Evolutionary conservation across 2,329 filamentous ascomycete species (phyloP), one percentile per base, ranked within the genome.

Genomic region (Botrytis paeoniae): DNA sequence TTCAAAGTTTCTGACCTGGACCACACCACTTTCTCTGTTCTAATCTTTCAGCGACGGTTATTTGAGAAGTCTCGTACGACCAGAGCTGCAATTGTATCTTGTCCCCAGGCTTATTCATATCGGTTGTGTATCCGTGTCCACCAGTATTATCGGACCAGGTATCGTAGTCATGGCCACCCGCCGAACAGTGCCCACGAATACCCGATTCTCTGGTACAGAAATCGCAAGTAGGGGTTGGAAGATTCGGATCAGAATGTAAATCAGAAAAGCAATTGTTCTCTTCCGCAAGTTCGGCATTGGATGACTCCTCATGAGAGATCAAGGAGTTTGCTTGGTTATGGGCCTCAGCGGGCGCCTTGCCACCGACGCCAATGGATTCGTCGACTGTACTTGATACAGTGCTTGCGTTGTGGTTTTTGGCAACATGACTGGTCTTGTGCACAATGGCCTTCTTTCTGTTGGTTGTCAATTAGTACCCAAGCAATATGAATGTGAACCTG

Each of bases 1-100:
- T 66, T 66, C 45, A 66, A 32, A 66, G 22, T 5, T 51, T 66
- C 20, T 37, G 63, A 25, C 43, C 43, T 4, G 32, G 43, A 51
- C 16, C 45, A 32, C 32, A 66, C 70, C 70, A 66, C n/a, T 71
- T 71, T 54, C 45, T 71, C 45, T 66, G 62, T 45, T 71, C 70
- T 25, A 59, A 16, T 54, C 39, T 71, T 25, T 66, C 70, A 43
- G 61, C 70, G 25, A 71, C 20, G 9, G 48, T 71, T 54, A 71
- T 37, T 45, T 57, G 61, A 65, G 35, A 71, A 66, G 48, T 71
- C 61, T 59, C 61, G 43, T 43, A 65, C 14, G 45, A 29, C 61
- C 61, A 71, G 20, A 39, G 14, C 25, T 71, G 45, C 32, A 71
- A 43, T 29, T 71, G 70, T 18, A 65, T 59, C 18, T 25, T 71